These are phyloP conservation scores for Candida nonsorbophila DNA, from an alignment of 805 yeast species.

Conservation along the genomic window DNA sequence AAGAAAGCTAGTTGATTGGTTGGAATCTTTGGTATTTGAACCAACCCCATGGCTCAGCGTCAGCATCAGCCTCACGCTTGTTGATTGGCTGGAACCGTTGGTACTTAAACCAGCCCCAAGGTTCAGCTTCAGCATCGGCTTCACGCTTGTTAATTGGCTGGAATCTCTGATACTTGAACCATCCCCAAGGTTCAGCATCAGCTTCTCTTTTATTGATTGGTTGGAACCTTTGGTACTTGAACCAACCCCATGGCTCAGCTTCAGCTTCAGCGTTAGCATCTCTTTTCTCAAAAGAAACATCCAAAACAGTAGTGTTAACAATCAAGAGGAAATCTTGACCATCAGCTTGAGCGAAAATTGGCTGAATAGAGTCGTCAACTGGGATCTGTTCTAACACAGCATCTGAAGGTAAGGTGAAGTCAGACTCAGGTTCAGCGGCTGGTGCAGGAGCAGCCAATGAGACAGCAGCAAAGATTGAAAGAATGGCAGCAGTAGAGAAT, in stretches of 20 bases:
- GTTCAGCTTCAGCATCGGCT: conserved; percentile 5
- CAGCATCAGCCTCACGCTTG: conserved; percentile 21
- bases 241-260: conserved; percentile 9
- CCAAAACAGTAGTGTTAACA: conserved; percentile 9
- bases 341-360: conserved; percentile 6
- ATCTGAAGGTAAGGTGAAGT: conserved; percentile 8
- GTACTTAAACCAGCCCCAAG: conserved; percentile 4
- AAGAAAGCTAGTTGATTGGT: no score
- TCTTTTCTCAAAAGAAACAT: conserved; percentile 4
- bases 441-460: conserved; percentile 10
- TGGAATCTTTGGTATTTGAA: conserved; percentile 6
- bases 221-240: conserved; percentile 9
- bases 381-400: conserved; percentile 10
- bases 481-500: conserved; percentile 7
- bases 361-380: conserved; percentile 6
- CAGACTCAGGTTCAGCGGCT: conserved; percentile 4
- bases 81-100: conserved; percentile 10
- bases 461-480: conserved; percentile 7
- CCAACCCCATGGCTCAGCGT: conserved; percentile 10
- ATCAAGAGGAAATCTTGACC: conserved; percentile 9
- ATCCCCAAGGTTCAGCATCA: conserved; percentile 5
- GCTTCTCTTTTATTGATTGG: conserved; percentile 11
- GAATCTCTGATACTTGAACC: conserved; percentile 2
- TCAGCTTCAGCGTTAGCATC: conserved; percentile 18
- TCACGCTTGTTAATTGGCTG: conserved; percentile 17